Base-by-base conservation (phyloP, 495 filamentous ascomycete genomes). In the Cercophora samala region DNA sequence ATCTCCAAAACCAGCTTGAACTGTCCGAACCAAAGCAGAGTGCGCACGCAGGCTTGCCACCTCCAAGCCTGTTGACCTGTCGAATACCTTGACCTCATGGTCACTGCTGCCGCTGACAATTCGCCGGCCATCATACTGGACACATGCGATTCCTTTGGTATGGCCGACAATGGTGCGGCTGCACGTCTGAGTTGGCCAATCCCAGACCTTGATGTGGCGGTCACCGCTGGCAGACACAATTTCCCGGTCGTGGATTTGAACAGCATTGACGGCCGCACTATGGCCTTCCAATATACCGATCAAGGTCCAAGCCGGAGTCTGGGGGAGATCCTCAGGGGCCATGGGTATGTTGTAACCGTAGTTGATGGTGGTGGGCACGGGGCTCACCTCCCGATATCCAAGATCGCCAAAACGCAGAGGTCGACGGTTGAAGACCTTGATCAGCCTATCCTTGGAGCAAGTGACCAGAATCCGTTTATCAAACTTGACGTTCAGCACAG, bases 41-140 rank as follows among this genome's bases (percentile, higher is more conserved):
- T 99, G 95, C 5, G 90, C 89, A 29, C 86, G 82, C 4, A 99
- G 84, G 72, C 89, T 93, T 17, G 93, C 93, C 9, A 97, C 91
- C 75, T 98, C 93, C 5, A 92, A 88, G 22, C 89, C 90, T 0
- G 92, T 91, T 59, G 85, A 82, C 42, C 90, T 85, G 75, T 98
- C 95, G 72, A 94, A 99, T 51, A 99, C 93, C 59, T 95, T 92
- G 32, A 98, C 92, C 15, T 93, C 92, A 71, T 95, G 90, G 75
- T 99, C 95, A 71, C 92, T 96, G 77, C 93, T 97, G 2, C 95
- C 95, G 69, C 90, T 96, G 58, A 99, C 92, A 63, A 99, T 96
- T 3, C 94, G 87, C n/a, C 90, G 88, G n/a, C 92, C 93, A 76
- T 99, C 95, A 71, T 91, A 97, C 77, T 98, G 93, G 21, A 99